Evolutionary conservation across 2,329 filamentous ascomycete genomes (phyloP), one percentile per base, ranked within the genome.

Genomic region (Penicillium sp.): DNA sequence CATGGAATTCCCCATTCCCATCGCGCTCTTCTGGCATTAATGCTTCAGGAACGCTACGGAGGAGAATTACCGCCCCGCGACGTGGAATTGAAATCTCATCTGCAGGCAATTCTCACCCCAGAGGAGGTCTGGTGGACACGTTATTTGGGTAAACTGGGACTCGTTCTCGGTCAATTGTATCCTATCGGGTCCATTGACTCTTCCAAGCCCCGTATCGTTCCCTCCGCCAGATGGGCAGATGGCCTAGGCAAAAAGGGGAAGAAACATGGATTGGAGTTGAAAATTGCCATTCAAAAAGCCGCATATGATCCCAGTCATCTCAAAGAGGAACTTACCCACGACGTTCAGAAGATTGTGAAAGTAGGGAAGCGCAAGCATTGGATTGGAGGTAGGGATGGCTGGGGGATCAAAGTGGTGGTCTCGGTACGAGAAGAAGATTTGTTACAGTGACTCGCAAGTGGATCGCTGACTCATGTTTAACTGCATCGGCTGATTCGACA

Each of bases 301-400:
- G 54, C 44, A 11, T 59, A 61, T 37, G 67, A 69, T 31, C 62
- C 67, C 6, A 66, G 61, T 11, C 59, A 64, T 26, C 25, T 68
- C 25, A 66, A 64, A 37, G 51, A 62, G 20, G 65, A 66, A 43
- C 27, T 73, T n/a, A 53, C 57, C 26, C 57, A 55, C 18, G 58
- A 67, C 14, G 40, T 65, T 1, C 60, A 68, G 26, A 69, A 67
- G 42, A 56, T 73, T n/a, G 60, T 71, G 52, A 70, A 70, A 55
- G 62, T 73, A 4, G 71, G 71, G 2, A 74, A 73, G 55, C 71
- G 68, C 53, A 74, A 74, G 63, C 64, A 73, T 46, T 70, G 70
- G 58, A 66, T 72, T 41, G 70, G 69, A 18, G 70, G 69, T 6
- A 58, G 56, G 8, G 60, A 71, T 42, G 65, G 65, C 18, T 69